Percentiles rank a stretch among this genome's conserved stretches.
These are phyloP conservation scores for Cytospora piceicola DNA, from an alignment of 2,329 filamentous ascomycete genomes.

Conservation along the genomic window DNA sequence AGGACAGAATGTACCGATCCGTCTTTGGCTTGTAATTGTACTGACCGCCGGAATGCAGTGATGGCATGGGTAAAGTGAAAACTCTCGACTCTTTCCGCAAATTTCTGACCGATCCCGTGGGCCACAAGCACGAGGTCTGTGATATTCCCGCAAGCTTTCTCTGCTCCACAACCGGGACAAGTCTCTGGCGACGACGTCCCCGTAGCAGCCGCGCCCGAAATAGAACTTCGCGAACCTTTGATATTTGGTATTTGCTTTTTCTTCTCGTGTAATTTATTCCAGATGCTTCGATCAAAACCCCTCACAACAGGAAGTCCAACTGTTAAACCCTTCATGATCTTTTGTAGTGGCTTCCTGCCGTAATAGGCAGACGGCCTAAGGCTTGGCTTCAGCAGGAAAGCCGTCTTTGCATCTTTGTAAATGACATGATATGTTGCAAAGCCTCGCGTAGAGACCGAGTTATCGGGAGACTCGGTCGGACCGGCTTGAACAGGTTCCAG, in stretches of 20 bases:
- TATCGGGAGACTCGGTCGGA: slow-evolving; percentile 35
- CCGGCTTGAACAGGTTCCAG: slow-evolving; percentile 45
- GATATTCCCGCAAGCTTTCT: slow-evolving; percentile 69
- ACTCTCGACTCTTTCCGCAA: slow-evolving; percentile 91
- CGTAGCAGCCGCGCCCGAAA: slow-evolving; percentile 24
- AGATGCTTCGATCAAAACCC: slow-evolving; percentile 79
- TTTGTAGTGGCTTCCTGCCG: slow-evolving; percentile 76
- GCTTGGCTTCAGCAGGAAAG: slow-evolving; percentile 85
- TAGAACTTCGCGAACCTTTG: slow-evolving; percentile 33
- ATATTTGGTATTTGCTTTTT: slow-evolving; percentile 37
- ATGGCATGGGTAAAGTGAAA: slow-evolving; percentile 98
- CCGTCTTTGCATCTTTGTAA: slow-evolving; percentile 76
- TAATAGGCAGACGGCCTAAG: slow-evolving; percentile 85
- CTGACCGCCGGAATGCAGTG: slow-evolving; percentile 82
- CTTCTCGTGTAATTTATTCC: slow-evolving; percentile 71
- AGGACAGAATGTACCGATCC: slow-evolving; percentile 76
- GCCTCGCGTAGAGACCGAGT: slow-evolving; percentile 43
- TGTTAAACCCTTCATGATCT: slow-evolving; percentile 80
- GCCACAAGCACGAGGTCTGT: slow-evolving; percentile 89
- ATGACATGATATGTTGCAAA: slow-evolving; percentile 83
- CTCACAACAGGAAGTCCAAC: slow-evolving; percentile 88
- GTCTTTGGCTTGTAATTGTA: slow-evolving; percentile 81
- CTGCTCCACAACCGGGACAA: slow-evolving; percentile 58
- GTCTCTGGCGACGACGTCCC: slow-evolving; percentile 27
- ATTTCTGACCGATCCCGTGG: slow-evolving; percentile 95